These are phyloP conservation scores for Dipteronia sinensis DNA, from an alignment of 345 rosid genomes.

Conservation along the genomic window DNA sequence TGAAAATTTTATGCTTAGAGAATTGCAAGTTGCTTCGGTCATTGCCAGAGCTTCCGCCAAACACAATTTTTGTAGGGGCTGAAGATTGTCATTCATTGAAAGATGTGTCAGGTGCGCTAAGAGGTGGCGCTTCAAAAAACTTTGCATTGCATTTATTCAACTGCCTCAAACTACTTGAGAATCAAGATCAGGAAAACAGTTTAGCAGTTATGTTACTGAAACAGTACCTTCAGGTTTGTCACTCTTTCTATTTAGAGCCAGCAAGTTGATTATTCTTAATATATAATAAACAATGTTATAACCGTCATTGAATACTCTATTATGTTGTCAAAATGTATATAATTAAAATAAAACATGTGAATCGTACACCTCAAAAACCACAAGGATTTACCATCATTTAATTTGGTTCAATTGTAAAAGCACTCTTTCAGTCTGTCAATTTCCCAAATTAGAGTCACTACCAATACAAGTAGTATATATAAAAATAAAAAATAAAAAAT, in stretches of 20 bases:
- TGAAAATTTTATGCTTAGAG: slow-evolving; percentile 10
- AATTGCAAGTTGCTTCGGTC: slow-evolving; percentile 1
- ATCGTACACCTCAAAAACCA: not conserved
- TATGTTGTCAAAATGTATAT: not conserved
- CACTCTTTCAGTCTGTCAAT: too few species aligned
- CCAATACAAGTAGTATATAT: too few species aligned
- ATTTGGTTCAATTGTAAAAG: too few species aligned
- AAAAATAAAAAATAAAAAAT: too few species aligned
- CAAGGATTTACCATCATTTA: too few species aligned
- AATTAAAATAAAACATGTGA: too few species aligned
- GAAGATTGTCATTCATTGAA: slow-evolving; percentile 9
- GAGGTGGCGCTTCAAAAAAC: not conserved
- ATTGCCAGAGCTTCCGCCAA: slow-evolving; percentile 21
- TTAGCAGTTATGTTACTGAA: not conserved
- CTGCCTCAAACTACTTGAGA: not conserved
- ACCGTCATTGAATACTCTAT: not conserved
- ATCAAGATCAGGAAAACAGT: not conserved
- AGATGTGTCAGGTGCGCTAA: not conserved
- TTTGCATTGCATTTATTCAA: not conserved
- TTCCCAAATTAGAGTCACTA: too few species aligned
- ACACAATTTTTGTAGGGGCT: not conserved
- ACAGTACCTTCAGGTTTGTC: not conserved
- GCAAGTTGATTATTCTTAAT: not conserved
- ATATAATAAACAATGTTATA: not conserved
- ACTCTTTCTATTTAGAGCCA: not conserved